Base-by-base conservation (phyloP, 208 protist species). In the Trypanosomatidae sp. region DNA sequence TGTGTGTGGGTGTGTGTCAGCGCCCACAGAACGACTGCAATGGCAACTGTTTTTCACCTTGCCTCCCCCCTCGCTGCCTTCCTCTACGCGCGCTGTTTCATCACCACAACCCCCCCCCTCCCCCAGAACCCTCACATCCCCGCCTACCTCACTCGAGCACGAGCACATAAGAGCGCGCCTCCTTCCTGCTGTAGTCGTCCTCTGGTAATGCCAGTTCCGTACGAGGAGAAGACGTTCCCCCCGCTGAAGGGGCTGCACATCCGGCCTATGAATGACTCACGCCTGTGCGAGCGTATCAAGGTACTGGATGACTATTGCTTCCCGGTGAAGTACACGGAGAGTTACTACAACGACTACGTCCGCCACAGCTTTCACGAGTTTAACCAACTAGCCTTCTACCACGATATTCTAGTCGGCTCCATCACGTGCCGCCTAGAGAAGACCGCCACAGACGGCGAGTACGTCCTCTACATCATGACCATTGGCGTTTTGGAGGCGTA, bases 391-490 rank as follows among this genome's bases (percentile, higher is more conserved):
- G 92, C 92, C 50, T 90, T 93, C 71, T 98, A 85, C 74, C 79
- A 97, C 76, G 95, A 97, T 55, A 90, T 97, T 47, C 84, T 98
- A 25, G 87, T 98, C 17, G 97, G 97, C 52, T 90, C 84, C 60
- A 90, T 97, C 56, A 97, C 93, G 15, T 98, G 90, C 74, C 89
- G 95, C 15, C 77, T 98, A 17, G 92, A 98, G 81, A 62, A 56
- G 52, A 85, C 81, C 5, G 78, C 78, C 10, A 80, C 82, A 17
- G 79, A 91, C 3, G 78, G 83, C 22, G 87, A 83, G 56, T 83
- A 83, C 56, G 68, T 66, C 12, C 79, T 97, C 28, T 98, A 98
- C 85, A 93, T 98, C 73, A 98, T 98, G 95, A 98, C 94, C 43
- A 89, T 98, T 64, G 83, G 84, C 12, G 94, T 97, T 36, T 85